Evolutionary conservation across 208 protist species (phyloP), one percentile per base, ranked within the genome.

Genomic region (Eutreptiella sp.): DNA sequence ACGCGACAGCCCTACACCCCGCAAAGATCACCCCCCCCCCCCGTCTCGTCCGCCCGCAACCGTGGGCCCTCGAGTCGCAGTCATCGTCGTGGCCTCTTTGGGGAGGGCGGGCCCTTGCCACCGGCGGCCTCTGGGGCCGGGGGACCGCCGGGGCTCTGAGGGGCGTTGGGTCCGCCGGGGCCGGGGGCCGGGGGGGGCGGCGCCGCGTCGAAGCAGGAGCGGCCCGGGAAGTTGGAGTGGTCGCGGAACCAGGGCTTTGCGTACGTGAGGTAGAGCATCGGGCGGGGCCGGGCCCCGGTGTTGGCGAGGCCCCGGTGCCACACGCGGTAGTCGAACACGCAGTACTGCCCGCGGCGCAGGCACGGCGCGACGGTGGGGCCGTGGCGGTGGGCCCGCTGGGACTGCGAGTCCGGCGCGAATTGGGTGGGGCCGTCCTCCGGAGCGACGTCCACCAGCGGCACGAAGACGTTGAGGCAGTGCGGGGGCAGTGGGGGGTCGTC

Each of bases 301-400:
- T 86, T 86, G 4, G 58, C 48, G 1, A 80, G 46, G 7, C 75
- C 77, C 26, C 77, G 73, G 60, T 86, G 80, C 9, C 76, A 57
- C 31, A 83, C 67, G 23, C 80, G 67, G 38, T 83, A 86, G 39
- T 86, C 77, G 50, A 83, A 83, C 2, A 86, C 60, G 2, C 81
- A 43, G 1, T 64, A 75, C 11, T 58, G 52, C 0, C 77, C 80
- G n/a, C 76, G 11, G 36, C 62, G 45, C 29, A 82, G 66, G 2
- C 39, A 50, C 34, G 77, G 77, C 9, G 46, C 53, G 9, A 78
- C 66, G 1, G 69, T 46, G 34, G 69, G 70, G 0, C 31, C 23
- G 58, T 60, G 16, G 38, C 26, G 60, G 19, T 63, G 5, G 11
- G 39, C 14, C 7, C 47, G 28, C 0, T 46, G n/a, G n/a, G n/a